These are phyloP conservation scores for Nannochloropsis gaditana DNA, from an alignment of 108 stramenopile genomes.

Conservation along the genomic window DNA sequence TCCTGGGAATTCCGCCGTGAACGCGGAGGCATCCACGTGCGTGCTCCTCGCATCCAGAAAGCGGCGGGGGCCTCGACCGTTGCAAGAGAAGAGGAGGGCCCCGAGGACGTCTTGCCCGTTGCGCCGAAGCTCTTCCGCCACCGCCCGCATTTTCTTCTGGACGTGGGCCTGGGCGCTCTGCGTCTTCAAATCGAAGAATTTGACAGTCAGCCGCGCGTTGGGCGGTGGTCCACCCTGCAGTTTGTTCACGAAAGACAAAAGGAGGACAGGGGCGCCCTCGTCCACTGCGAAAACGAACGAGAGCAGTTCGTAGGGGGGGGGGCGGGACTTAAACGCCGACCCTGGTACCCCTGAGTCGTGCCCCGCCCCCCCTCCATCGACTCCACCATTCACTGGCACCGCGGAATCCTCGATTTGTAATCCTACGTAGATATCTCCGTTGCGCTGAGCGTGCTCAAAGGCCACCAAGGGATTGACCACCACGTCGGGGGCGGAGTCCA, in stretches of 20 bases:
- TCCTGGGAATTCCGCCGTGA: neutral
- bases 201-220: neutral
- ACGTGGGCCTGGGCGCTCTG: slow-evolving; percentile 1
- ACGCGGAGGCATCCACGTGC: neutral
- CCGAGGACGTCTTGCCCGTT: neutral
- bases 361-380: neutral
- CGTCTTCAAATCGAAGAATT: neutral
- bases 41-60: neutral
- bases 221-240: neutral
- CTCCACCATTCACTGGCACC: neutral
- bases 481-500: neutral
- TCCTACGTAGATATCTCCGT: neutral
- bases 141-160: neutral
- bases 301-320: neutral
- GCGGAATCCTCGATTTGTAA: neutral
- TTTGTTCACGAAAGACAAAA: neutral
- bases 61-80: neutral
- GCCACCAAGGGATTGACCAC: neutral
- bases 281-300: neutral
- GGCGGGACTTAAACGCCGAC: neutral
- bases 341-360: neutral
- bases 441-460: neutral
- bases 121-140: neutral
- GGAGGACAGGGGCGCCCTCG: neutral
- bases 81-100: neutral